These are phyloP conservation scores for Mucor mucedo DNA, from an alignment of 371 early-diverging fungal species.

Conservation along the genomic window DNA sequence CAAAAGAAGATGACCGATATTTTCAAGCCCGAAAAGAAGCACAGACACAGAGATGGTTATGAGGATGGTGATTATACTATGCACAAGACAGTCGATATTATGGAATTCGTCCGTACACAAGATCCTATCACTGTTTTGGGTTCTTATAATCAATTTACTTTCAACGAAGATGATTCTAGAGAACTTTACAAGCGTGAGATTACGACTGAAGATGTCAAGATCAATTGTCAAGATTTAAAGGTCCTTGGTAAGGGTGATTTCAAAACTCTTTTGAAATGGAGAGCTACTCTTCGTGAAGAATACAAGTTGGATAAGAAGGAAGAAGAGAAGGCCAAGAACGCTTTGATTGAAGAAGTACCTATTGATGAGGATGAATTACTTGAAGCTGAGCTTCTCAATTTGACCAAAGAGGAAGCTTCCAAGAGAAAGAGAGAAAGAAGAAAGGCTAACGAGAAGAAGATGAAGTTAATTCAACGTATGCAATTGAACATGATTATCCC, in stretches of 20 bases:
- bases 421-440: constrained; percentile 64
- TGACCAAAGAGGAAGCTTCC: constrained; percentile 63
- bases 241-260: constrained; percentile 94
- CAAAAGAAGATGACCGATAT: constrained; percentile 62
- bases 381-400: constrained; percentile 64
- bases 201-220: constrained; percentile 83
- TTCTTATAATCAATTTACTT: constrained; percentile 73
- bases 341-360: constrained; percentile 54
- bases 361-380: constrained; percentile 63
- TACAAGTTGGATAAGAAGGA: constrained; percentile 58
- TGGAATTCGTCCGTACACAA: constrained; percentile 77
- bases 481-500: constrained; percentile 94
- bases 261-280: constrained; percentile 89
- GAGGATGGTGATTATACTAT: constrained; percentile 93
- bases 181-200: constrained; percentile 64
- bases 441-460: constrained; percentile 76
- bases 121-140: constrained; percentile 85
- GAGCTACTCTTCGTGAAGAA: constrained; percentile 67
- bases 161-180: constrained; percentile 69
- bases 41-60: constrained; percentile 95
- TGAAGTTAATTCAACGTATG: constrained; percentile 84
- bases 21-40: constrained; percentile 85
- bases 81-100: constrained; percentile 70
- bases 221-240: constrained; percentile 85
- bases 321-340: constrained; percentile 42